These are phyloP conservation scores for Coleophoma cylindrospora DNA, from an alignment of 2,329 filamentous ascomycete species.

Conservation along the genomic window DNA sequence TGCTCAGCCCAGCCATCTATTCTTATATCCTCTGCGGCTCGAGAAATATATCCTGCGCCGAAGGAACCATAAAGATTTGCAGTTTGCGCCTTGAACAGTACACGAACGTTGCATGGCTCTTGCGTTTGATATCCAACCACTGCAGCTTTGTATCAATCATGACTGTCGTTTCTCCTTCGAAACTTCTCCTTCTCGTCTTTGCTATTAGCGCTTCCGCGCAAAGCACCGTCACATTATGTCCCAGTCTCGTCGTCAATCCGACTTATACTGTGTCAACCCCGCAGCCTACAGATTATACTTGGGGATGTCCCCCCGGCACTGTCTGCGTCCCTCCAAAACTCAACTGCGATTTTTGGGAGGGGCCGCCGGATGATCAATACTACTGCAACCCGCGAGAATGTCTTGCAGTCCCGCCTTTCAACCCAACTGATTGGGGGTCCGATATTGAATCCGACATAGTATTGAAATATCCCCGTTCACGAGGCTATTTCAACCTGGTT, in stretches of 20 bases:
- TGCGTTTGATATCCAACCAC: too few relatives aligned
- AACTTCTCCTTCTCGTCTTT: background rate
- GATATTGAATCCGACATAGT: background rate
- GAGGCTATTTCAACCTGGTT: background rate
- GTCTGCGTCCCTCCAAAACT: background rate
- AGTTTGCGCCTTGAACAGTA: too few relatives aligned
- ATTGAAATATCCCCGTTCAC: background rate
- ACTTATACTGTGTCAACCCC: background rate
- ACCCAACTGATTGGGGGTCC: background rate
- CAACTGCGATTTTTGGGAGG: background rate
- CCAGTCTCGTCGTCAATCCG: background rate
- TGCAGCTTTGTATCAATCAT: too few relatives aligned
- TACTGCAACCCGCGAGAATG: background rate
- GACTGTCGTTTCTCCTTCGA: background rate
- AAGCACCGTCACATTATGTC: background rate
- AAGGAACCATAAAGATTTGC: too few relatives aligned
- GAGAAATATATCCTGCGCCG: too few relatives aligned
- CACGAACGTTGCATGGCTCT: too few relatives aligned
- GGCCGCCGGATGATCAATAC: background rate
- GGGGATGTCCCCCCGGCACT: background rate
- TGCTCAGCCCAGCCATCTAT: too few relatives aligned
- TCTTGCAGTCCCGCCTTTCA: background rate
- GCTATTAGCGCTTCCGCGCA: background rate
- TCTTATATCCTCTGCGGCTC: too few relatives aligned
- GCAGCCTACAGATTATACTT: background rate